Evolutionary conservation across 169 alveolate genomes (phyloP).

Genomic region (Blepharisma undulans): DNA sequence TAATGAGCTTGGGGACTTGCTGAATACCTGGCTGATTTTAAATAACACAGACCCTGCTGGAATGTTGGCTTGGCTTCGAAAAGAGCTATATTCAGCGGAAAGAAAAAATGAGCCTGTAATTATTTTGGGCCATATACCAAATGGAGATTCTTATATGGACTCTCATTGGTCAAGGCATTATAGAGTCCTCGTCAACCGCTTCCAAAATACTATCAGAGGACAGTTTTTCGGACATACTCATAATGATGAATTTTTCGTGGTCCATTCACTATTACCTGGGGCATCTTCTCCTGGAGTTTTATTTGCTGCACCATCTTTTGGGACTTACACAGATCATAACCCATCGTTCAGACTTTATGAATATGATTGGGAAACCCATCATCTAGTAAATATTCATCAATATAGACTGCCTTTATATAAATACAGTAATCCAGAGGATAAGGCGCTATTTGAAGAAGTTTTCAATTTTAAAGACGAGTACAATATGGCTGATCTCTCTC

Average conservation of each 20-base stretch:
- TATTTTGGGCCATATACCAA: slow-evolving; percentile 17
- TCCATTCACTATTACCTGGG: slow-evolving; percentile 7
- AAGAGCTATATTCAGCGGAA: slow-evolving; percentile 22
- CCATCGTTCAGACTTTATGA: slow-evolving; percentile 70
- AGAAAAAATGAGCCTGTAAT: neutral
- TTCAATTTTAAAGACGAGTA: neutral
- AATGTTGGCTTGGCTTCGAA: neutral
- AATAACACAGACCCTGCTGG: slow-evolving; percentile 25
- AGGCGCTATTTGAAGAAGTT: neutral
- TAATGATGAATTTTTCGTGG: slow-evolving; percentile 19
- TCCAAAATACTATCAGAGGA: slow-evolving; percentile 16
- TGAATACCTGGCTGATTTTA: neutral
- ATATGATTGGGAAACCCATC: slow-evolving; percentile 55
- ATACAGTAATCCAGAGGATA: neutral
- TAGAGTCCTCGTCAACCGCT: neutral
- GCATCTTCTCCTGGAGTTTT: neutral
- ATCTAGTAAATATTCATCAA: neutral
- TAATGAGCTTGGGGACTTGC: neutral
- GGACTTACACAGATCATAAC: slow-evolving; percentile 24
- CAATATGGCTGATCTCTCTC: neutral
- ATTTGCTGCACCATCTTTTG: neutral
- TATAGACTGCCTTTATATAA: slow-evolving; percentile 27
- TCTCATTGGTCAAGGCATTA: neutral
- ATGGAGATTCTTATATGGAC: neutral
- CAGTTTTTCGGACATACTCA: slow-evolving; percentile 23